These are phyloP conservation scores for Mycena crocata DNA, from an alignment of 768 basidiomycete genomes.

Conservation along the genomic window DNA sequence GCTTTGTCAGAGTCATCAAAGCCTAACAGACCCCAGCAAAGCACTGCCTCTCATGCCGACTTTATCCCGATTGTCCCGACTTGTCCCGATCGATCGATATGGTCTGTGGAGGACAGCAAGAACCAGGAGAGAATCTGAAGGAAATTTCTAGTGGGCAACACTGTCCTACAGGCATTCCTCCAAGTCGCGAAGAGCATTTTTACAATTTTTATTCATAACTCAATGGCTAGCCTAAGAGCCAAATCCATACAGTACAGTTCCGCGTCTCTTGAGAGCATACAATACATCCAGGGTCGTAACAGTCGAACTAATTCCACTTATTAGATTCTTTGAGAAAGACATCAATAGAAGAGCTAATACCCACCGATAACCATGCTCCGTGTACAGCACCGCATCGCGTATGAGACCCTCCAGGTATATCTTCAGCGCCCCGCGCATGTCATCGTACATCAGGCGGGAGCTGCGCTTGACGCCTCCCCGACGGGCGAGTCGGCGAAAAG, in stretches of 20 bases:
- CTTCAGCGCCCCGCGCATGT: conserved; percentile 84
- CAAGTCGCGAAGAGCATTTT: no score
- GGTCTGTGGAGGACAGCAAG: no score
- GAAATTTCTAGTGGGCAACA: no score
- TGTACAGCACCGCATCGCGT: conserved; percentile 9
- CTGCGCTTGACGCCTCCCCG: conserved; percentile 87
- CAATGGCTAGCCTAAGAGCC: no score
- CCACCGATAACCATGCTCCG: conserved; percentile 51
- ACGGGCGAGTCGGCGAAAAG: conserved; percentile 80
- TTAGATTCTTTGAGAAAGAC: conserved; percentile 87
- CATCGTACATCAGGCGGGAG: conserved; percentile 78
- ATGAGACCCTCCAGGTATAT: conserved; percentile 75
- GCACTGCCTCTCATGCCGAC: no score
- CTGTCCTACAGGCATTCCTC: no score
- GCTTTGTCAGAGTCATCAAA: no score
- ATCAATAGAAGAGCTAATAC: conserved; percentile 67
- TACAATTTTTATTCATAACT: no score
- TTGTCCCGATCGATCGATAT: no score
- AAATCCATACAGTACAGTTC: conserved; percentile 64
- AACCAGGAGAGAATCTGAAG: no score
- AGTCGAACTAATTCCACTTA: conserved; percentile 79
- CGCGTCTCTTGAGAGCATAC: conserved; percentile 67
- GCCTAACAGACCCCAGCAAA: no score
- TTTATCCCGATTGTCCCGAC: no score
- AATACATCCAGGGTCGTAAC: conserved; percentile 80